A percentile compares a stretch with the other conserved stretches of the same genome.
These are phyloP conservation scores for Candida sp. DNA, from an alignment of 1,139 yeast genomes.

Conservation along the genomic window DNA sequence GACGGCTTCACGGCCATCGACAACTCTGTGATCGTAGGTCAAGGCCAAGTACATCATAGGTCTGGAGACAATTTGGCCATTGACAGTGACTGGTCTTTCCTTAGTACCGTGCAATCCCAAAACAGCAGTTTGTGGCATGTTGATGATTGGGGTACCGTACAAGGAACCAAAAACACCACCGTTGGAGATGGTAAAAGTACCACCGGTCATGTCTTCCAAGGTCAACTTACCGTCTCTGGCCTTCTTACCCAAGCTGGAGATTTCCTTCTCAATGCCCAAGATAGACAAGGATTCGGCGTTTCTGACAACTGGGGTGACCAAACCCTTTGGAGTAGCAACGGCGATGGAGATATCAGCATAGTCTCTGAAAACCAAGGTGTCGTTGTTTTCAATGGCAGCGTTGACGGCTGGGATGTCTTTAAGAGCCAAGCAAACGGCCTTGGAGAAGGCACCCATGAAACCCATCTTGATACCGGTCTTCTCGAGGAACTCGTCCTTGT, in stretches of 20 bases:
- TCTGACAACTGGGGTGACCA: slow-evolving; percentile 98
- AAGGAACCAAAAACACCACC: slow-evolving; percentile 99
- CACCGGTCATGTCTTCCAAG: slow-evolving; percentile 99
- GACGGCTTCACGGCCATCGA: slow-evolving; percentile 99
- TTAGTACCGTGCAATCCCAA: slow-evolving; percentile 98
- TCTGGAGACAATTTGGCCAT: slow-evolving; percentile 95
- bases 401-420: slow-evolving; percentile 96
- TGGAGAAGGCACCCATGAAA: slow-evolving; percentile 98
- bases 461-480: slow-evolving; percentile 96
- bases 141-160: slow-evolving; percentile 98
- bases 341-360: slow-evolving; percentile 96
- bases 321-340: slow-evolving; percentile 99
- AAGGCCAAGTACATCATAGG: slow-evolving; percentile 99
- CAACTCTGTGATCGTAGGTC: slow-evolving; percentile 97
- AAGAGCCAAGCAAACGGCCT: slow-evolving; percentile 93
- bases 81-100: slow-evolving; percentile 96
- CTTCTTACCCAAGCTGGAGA: slow-evolving; percentile 79
- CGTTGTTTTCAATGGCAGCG: slow-evolving; percentile 92
- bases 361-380: slow-evolving; percentile 95
- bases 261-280: slow-evolving; percentile 90
- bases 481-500: slow-evolving; percentile 96
- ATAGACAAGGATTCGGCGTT: slow-evolving; percentile 93
- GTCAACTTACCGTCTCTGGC: slow-evolving; percentile 98
- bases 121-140: slow-evolving; percentile 98
- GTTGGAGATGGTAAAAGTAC: slow-evolving; percentile 98